Conservation (phyloP, 2,329 filamentous ascomycete genomes). For the Zymoseptoria pseudotritici region DNA sequence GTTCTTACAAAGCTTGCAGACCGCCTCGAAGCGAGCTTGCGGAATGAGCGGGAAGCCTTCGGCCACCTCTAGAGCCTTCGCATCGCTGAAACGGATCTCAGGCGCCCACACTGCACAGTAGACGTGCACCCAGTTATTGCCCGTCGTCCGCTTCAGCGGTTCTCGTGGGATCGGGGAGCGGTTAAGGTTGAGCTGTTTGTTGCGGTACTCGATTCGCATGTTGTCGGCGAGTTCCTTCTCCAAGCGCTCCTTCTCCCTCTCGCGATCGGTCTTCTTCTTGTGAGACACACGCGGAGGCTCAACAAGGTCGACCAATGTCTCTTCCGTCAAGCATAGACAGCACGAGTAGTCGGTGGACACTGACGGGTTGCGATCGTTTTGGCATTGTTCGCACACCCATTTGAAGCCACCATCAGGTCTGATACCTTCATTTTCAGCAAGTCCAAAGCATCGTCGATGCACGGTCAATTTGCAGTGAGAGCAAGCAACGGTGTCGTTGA, state of each 20-base stretch:
- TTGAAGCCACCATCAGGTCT: constrained; percentile 47
- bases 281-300: constrained; percentile 70
- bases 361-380: constrained; percentile 84
- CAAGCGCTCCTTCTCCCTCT: constrained; percentile 76
- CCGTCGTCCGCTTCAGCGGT: constrained; percentile 83
- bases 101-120: constrained; percentile 86
- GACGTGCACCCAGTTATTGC: constrained; percentile 98
- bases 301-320: constrained; percentile 74
- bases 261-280: constrained; percentile 88
- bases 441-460: constrained; percentile 87
- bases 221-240: constrained; percentile 79
- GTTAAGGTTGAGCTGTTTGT: constrained; percentile 74
- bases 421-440: constrained; percentile 56
- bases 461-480: constrained; percentile 85
- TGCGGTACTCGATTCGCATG: constrained; percentile 72
- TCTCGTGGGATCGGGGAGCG: constrained; percentile 80
- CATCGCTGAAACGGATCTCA: constrained; percentile 86
- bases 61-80: constrained; percentile 71
- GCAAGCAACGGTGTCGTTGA: constrained; percentile 69
- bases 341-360: constrained; percentile 95
- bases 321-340: constrained; percentile 77
- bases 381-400: constrained; percentile 94
- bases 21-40: constrained; percentile 62
- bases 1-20: constrained; percentile 77
- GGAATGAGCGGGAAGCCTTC: constrained; percentile 86